Evolutionary conservation across 2,329 filamentous ascomycete genomes (phyloP), one percentile per base, ranked within the genome.

Genomic region (Nemania sp.): DNA sequence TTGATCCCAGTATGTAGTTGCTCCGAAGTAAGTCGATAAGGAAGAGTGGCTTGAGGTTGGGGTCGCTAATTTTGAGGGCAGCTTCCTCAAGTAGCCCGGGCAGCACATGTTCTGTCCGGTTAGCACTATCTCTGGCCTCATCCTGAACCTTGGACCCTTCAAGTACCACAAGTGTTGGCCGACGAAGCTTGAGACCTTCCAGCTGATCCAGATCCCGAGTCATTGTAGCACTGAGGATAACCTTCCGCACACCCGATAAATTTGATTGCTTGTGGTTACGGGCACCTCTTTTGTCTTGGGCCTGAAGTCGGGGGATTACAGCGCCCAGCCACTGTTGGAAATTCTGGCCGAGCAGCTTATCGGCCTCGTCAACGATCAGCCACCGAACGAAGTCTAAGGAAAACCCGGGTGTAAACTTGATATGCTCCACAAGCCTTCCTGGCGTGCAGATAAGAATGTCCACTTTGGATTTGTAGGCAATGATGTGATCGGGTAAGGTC

Each of bases 341-440:
- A 70, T 90, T 93, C 74, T 98, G 91, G 45, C 93, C 90, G 5
- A 98, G 83, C 12, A 98, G 80, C 72, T 95, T 92, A 75, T 98
- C 94, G 11, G 94, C 95, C 76, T 98, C 94, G 69, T 98, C 94
- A 47, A 97, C 90, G 2, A 97, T 86, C 0, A 98, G 81, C 92
- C 93, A 98, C 62, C 90, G 86, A 4, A 97, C 80, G 71, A 90
- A 83, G 58, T 90, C 85, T 20, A 98, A 80, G 0, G 82, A 85
- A 73, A 98, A 97, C 0, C 92, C 92, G 2, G 86, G 85, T 0
- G 94, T 98, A 61, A 88, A 87, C 65, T 89, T 88, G 52, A 97
- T 83, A 74, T 98, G 94, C 69, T 98, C 94, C 3, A 98, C 92
- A 0, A 98, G 83, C 64, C 94, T 87, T 61, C 95, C 95, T 0